Evolutionary conservation across 208 protist genomes (phyloP).

Genomic region (Acanthamoeba sp.): DNA sequence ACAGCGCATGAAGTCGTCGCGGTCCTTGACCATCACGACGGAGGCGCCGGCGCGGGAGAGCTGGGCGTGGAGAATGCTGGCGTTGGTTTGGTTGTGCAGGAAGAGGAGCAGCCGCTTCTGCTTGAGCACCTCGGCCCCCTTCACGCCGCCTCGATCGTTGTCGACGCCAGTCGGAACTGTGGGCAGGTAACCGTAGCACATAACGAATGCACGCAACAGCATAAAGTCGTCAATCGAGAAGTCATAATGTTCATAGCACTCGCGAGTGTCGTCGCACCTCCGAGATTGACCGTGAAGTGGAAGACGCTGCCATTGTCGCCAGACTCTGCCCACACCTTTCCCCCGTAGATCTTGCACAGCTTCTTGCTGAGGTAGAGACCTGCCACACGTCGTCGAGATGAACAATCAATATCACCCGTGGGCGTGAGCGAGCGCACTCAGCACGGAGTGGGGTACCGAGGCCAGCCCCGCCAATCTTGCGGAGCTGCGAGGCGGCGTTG

Average conservation of each 20-base stretch:
- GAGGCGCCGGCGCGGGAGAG: background rate
- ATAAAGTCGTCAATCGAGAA: no score
- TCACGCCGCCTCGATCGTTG: no score
- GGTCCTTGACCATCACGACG: background rate
- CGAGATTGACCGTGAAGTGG: background rate
- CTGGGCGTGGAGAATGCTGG: background rate
- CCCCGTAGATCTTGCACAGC: background rate
- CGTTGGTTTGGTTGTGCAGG: background rate
- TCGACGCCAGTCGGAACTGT: background rate
- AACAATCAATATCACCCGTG: background rate
- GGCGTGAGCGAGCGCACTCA: no score
- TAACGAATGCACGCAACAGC: no score
- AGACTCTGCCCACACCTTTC: constrained; percentile 5
- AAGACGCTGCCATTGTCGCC: background rate
- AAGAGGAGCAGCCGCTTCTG: background rate
- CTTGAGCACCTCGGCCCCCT: background rate
- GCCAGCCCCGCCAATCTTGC: background rate
- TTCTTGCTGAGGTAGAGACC: constrained; percentile 13
- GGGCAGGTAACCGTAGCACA: no score
- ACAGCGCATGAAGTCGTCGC: background rate
- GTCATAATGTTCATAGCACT: no score
- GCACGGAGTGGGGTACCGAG: background rate
- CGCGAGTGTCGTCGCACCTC: background rate
- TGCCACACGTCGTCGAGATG: background rate
- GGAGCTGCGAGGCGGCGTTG: background rate